Evolutionary conservation across 257 asterid genomes (phyloP).

Genomic region (Salvia miltiorrhiza): DNA sequence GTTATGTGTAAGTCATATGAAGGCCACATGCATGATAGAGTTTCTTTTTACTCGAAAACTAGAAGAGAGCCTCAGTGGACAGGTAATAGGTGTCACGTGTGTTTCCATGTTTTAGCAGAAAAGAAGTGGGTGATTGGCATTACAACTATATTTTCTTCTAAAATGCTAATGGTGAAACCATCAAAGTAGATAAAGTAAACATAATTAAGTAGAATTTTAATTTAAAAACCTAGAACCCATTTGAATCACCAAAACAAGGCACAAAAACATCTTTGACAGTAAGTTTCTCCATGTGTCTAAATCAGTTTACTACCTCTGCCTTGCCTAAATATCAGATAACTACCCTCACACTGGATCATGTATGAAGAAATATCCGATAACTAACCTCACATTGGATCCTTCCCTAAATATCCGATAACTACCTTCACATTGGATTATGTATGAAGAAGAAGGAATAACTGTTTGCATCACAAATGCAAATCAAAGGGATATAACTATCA

Average conservation of each 20-base stretch:
- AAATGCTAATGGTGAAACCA: not conserved
- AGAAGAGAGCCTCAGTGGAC: slow-evolving; percentile 17
- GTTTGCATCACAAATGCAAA: not conserved
- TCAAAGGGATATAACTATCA: not conserved
- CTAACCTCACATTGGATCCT: too few species aligned
- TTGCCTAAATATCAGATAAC: not conserved
- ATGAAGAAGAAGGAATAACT: not conserved
- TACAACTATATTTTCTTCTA: not conserved
- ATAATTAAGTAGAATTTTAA: not conserved
- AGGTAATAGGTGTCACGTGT: slow-evolving; percentile 4
- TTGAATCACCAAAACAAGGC: slow-evolving; percentile 10
- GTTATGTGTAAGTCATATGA: slow-evolving; percentile 35
- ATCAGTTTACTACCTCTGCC: not conserved
- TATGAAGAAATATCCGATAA: too few species aligned
- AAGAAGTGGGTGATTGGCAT: not conserved
- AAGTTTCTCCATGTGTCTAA: not conserved
- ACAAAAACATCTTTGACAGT: not conserved
- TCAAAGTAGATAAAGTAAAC: not conserved
- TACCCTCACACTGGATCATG: not conserved
- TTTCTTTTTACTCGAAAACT: slow-evolving; percentile 28
- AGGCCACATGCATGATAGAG: slow-evolving; percentile 26
- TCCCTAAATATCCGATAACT: too few species aligned
- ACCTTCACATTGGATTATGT: too few species aligned
- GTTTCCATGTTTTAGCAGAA: slow-evolving; percentile 12
- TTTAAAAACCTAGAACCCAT: not conserved